Evolutionary conservation across 2,329 filamentous ascomycete genomes (phyloP).

Genomic region (Hypocrella siamensis): DNA sequence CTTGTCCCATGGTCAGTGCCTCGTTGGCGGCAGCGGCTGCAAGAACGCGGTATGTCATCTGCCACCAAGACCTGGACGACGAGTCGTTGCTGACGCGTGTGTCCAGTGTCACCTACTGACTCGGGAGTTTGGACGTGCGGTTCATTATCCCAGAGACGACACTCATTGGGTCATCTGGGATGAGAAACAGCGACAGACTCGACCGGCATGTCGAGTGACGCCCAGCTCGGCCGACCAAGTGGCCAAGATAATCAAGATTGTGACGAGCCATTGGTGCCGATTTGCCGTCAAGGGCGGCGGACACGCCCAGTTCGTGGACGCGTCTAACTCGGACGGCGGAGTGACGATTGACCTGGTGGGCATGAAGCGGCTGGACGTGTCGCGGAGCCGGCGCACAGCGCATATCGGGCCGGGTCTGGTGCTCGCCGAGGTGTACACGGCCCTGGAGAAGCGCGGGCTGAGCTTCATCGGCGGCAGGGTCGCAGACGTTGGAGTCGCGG

Average conservation of each 20-base stretch:
- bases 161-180: too few relatives aligned
- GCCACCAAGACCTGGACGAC: too few relatives aligned
- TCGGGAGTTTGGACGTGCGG: too few relatives aligned
- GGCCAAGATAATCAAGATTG: constrained; percentile 1
- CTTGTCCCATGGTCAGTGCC: too few relatives aligned
- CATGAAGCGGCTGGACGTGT: constrained; percentile 20
- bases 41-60: too few relatives aligned
- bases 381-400: constrained; percentile 16
- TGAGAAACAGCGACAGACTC: constrained; percentile 10
- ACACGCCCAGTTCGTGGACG: constrained; percentile 28
- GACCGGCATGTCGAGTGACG: constrained; percentile 7
- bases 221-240: constrained; percentile 7
- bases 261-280: constrained; percentile 2
- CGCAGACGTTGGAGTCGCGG: constrained; percentile 18
- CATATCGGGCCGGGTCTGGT: constrained; percentile 25
- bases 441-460: constrained; percentile 19
- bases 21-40: too few relatives aligned
- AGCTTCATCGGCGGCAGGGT: constrained; percentile 24
- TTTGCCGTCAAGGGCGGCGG: constrained; percentile 39
- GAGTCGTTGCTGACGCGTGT: too few relatives aligned
- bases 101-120: too few relatives aligned
- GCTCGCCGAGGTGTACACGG: constrained; percentile 26
- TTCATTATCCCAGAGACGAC: too few relatives aligned
- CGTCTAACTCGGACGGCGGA: constrained; percentile 23
- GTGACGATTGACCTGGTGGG: constrained; percentile 26